Conservation (phyloP, 768 basidiomycete genomes). For the Strobilomyces echinocephalus region DNA sequence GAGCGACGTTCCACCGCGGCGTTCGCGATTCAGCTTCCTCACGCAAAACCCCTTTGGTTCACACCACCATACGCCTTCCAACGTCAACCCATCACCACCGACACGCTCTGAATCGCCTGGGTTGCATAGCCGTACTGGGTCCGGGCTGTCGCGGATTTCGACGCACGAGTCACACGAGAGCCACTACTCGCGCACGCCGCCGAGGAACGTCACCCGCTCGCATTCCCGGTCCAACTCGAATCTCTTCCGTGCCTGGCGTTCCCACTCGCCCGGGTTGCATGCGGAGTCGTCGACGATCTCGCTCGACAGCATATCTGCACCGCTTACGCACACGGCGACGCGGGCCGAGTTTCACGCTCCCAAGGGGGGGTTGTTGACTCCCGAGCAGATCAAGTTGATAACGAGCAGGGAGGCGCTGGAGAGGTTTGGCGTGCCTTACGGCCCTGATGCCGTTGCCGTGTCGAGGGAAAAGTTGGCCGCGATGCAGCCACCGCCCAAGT, state of each 20-base stretch:
- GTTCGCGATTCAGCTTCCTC: conserved; percentile 49
- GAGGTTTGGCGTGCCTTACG: conserved; percentile 73
- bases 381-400: conserved; percentile 61
- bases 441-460: conserved; percentile 55
- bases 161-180: conserved; percentile 21
- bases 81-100: conserved; percentile 9
- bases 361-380: conserved; percentile 36
- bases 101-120: conserved; percentile 20
- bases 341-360: conserved; percentile 69
- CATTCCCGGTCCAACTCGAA: conserved; percentile 34
- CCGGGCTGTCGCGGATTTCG: conserved; percentile 21
- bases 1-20: conserved; percentile 3
- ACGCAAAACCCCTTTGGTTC: conserved; percentile 35
- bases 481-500: conserved; percentile 44
- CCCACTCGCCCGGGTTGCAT: conserved; percentile 32
- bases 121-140: conserved; percentile 10
- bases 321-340: conserved; percentile 66
- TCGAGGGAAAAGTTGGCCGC: conserved; percentile 40
- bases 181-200: conserved; percentile 19
- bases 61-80: conserved; percentile 18
- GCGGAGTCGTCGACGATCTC: conserved; percentile 68
- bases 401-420: conserved; percentile 62
- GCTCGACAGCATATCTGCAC: conserved; percentile 68
- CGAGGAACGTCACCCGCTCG: conserved; percentile 33
- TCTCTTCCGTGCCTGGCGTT: conserved; percentile 37